Base-by-base conservation (phyloP, 495 filamentous ascomycete species). In the Aspergillus campestris region DNA sequence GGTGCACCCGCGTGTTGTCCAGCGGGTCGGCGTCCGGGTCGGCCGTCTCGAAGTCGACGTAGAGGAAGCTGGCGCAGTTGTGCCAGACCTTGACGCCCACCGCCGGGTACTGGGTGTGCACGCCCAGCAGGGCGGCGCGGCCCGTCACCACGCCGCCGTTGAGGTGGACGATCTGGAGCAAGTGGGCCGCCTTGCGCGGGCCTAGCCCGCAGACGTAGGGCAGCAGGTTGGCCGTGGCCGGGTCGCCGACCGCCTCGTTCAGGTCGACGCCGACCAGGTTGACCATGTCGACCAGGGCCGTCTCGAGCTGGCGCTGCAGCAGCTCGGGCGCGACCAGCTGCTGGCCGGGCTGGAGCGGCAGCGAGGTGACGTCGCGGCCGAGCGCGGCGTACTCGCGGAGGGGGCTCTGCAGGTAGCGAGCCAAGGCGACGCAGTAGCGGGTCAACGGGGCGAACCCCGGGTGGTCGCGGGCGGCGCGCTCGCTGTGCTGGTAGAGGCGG, bases 201-300 rank as follows among this genome's bases (percentile, higher is more conserved):
- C 92, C 92, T 30, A 98, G 75, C 46, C 92, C 92, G 53, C 86
- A 90, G 18, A 98, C 79, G 56, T 90, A 97, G 8, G 88, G 92
- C 8, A 98, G 73, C 6, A 98, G 75, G 49, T 89, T 89, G 29
- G 89, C 89, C 5, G 83, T 83, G 55, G 89, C 84, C 1, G 75
- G 57, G 55, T 95, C 84, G 18, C 67, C 72, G 30, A 94, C 80
- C 8, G 92, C 89, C 42, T 95, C 89, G 55, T 95, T 95, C 56
- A 97, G 81, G 50, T 96, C 85, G 14, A 98, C 89, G 48, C 92
- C 92, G 44, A 87, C 86, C 8, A 98, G 76, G 60, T 98, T 98
- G 53, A 98, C 92, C 81, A 94, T 95, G 57, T 98, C 94, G 5
- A 97, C 90, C 77, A 98, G 83, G 13, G 89, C 87, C 2, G 86